Percentiles rank a stretch among this genome's conserved stretches.
phyloP scores from a whole-genome alignment of 495 filamentous ascomycete genomes.

The Lasiosphaeris hirsuta region DNA sequence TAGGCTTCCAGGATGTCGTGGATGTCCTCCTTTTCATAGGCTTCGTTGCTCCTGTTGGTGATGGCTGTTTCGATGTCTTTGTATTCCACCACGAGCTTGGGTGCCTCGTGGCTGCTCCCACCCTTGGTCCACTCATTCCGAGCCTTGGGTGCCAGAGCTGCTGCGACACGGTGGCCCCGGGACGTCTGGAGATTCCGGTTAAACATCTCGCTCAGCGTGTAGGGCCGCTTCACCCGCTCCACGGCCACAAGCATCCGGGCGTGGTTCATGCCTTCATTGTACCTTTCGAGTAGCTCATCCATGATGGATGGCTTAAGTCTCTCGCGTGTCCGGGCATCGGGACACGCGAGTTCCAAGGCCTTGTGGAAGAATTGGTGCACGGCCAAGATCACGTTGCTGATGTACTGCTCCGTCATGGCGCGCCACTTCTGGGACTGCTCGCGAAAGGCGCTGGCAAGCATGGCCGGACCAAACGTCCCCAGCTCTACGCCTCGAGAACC shows the following conservation, averaged over 20 bases:
- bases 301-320: constrained; percentile 41
- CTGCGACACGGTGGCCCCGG: too few relatives aligned
- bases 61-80: background rate
- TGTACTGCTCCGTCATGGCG: constrained; percentile 30
- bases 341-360: constrained; percentile 36
- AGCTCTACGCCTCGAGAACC: too few relatives aligned
- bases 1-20: constrained; percentile 58
- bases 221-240: constrained; percentile 43
- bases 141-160: too few relatives aligned
- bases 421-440: constrained; percentile 51
- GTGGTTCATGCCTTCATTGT: constrained; percentile 42
- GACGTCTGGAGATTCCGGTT: too few relatives aligned
- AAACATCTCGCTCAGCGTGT: too few relatives aligned
- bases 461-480: constrained; percentile 34
- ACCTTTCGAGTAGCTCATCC: constrained; percentile 42
- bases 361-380: constrained; percentile 48
- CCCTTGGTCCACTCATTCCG: too few relatives aligned
- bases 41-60: constrained; percentile 42
- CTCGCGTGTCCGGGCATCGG: constrained; percentile 35
- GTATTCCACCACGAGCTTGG: background rate
- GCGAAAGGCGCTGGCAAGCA: constrained; percentile 47
- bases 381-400: constrained; percentile 41
- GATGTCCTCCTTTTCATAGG: constrained; percentile 48
- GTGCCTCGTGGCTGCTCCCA: background rate
- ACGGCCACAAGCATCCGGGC: constrained; percentile 46